Evolutionary conservation across 2,329 filamentous ascomycete genomes (phyloP).

Genomic region (Colletotrichum paranaense): DNA sequence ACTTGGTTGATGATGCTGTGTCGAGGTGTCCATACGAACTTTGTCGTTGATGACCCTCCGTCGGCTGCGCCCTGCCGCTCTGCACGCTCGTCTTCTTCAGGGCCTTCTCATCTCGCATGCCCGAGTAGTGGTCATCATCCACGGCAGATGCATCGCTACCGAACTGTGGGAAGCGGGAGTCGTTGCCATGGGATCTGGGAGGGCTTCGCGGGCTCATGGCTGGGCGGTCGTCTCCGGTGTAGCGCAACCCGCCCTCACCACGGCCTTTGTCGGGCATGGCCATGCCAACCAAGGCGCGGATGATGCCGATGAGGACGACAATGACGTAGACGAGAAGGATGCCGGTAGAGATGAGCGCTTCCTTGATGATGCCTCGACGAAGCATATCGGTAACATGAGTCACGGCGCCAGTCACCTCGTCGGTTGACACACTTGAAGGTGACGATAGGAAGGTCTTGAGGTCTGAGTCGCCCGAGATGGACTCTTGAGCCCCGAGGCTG

Average conservation of each 20-base stretch:
- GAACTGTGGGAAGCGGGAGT: constrained; percentile 33
- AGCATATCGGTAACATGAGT: constrained; percentile 76
- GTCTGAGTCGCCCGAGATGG: constrained; percentile 67
- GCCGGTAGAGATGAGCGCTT: constrained; percentile 82
- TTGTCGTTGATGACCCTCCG: constrained; percentile 46
- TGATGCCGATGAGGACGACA: constrained; percentile 79
- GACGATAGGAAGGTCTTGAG: constrained; percentile 81
- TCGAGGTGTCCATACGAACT: constrained; percentile 51
- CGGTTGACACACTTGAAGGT: constrained; percentile 77
- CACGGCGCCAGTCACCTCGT: constrained; percentile 85
- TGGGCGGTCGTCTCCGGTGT: constrained; percentile 44
- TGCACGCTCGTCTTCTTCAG: constrained; percentile 31
- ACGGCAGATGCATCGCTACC: constrained; percentile 30
- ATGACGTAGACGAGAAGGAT: constrained; percentile 83
- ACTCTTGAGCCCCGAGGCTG: constrained; percentile 78
- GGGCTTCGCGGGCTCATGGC: constrained; percentile 41
- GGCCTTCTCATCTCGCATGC: constrained; percentile 43
- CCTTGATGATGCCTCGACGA: constrained; percentile 74
- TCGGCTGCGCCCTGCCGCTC: constrained; percentile 38
- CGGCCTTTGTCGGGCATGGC: constrained; percentile 68
- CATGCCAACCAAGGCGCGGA: constrained; percentile 73
- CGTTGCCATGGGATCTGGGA: constrained; percentile 33
- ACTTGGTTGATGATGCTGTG: constrained; percentile 30
- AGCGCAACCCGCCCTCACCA: constrained; percentile 67
- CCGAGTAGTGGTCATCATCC: constrained; percentile 37